Conservation (phyloP, 2,329 filamentous ascomycete species). For the Samsoniella hepiali region DNA sequence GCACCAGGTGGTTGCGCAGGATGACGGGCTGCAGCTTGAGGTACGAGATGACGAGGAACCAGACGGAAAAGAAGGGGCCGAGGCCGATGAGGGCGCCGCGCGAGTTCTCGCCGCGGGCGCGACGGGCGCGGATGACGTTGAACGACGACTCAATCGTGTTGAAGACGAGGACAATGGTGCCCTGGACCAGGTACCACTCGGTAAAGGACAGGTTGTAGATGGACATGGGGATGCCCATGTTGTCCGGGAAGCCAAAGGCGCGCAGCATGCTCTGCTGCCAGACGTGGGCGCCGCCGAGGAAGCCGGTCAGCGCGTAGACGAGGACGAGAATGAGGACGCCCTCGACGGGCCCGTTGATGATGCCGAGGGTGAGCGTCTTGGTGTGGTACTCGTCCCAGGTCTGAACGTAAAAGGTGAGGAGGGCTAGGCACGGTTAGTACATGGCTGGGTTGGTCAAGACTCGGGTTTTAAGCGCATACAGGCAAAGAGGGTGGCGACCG, state of each 20-base stretch:
- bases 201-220: constrained; percentile 82
- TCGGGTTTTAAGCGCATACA: constrained; percentile 48
- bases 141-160: constrained; percentile 77
- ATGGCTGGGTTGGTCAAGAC: not conserved
- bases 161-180: constrained; percentile 73
- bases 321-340: constrained; percentile 80
- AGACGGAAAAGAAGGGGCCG: constrained; percentile 73
- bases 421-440: constrained; percentile 48
- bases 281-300: constrained; percentile 83
- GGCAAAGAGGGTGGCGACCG: constrained; percentile 77
- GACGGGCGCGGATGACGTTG: constrained; percentile 81
- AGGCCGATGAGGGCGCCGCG: constrained; percentile 78
- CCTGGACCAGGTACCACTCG: constrained; percentile 90
- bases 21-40: constrained; percentile 82
- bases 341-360: constrained; percentile 93
- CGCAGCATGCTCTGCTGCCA: constrained; percentile 83
- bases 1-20: constrained; percentile 76
- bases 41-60: constrained; percentile 74
- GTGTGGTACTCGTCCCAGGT: constrained; percentile 99
- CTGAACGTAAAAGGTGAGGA: constrained; percentile 96
- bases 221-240: constrained; percentile 61
- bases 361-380: constrained; percentile 85
- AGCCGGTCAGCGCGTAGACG: constrained; percentile 80
- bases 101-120: constrained; percentile 67
- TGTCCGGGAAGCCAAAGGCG: constrained; percentile 65